Evolutionary conservation across 2,329 filamentous ascomycete species (phyloP).

Genomic region (Penicillium italicum): DNA sequence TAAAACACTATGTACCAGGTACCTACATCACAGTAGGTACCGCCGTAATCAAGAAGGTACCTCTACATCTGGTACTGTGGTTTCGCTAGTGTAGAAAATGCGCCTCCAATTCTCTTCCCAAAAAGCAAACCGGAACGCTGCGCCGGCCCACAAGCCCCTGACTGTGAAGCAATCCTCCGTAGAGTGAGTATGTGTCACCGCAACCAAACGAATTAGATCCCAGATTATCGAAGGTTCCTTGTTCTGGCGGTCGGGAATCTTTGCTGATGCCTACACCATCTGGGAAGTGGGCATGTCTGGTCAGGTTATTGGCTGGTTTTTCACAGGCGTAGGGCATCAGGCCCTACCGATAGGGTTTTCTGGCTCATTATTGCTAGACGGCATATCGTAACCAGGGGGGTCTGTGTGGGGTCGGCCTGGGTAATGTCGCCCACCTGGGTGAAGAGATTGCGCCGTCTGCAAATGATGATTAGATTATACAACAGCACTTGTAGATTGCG

Average conservation of each 20-base stretch:
- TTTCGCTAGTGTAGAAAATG: conserved; percentile 13
- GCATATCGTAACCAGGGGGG: conserved; percentile 6
- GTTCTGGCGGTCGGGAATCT: conserved; percentile 6
- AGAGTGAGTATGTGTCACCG: conserved; percentile 18
- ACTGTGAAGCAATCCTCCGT: conserved; percentile 17
- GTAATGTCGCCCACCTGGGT: conserved; percentile 47
- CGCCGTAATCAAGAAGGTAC: neutral
- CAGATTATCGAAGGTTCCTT: conserved; percentile 11
- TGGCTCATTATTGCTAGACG: conserved; percentile 26
- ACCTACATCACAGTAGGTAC: neutral
- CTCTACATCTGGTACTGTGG: neutral
- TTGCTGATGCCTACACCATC: conserved; percentile 8
- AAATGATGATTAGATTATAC: conserved; percentile 35
- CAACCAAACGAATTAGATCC: conserved; percentile 11
- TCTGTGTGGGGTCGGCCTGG: conserved; percentile 28
- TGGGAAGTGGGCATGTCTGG: conserved; percentile 6
- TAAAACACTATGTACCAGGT: neutral
- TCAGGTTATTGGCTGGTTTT: conserved; percentile 13
- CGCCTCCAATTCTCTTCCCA: conserved; percentile 19
- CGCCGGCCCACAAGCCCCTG: conserved; percentile 18
- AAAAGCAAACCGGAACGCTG: conserved; percentile 23
- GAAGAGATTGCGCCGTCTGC: conserved; percentile 43
- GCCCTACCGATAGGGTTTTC: conserved; percentile 9
- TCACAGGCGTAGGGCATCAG: conserved; percentile 1
- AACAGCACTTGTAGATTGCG: conserved; percentile 26